Percentiles rank a stretch among this genome's conserved stretches.
phyloP scores from a whole-genome alignment of 768 basidiomycete genomes.

The Obba rivulosa region DNA sequence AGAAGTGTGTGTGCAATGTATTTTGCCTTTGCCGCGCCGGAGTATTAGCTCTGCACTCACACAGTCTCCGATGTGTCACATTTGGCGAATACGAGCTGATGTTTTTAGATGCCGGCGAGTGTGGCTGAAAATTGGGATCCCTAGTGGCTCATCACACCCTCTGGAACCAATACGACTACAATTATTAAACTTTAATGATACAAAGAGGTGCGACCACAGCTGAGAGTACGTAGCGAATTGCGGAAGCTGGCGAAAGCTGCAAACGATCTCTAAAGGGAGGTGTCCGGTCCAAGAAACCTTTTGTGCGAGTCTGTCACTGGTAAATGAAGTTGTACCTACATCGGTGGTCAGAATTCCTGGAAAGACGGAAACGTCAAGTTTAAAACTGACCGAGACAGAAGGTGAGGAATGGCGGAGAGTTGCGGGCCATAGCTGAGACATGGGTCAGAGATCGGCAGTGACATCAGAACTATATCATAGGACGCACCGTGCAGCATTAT shows the following conservation, averaged over 20 bases:
- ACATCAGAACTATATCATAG: neutral
- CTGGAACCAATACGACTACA: neutral
- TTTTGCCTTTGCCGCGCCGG: no score
- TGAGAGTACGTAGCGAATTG: neutral
- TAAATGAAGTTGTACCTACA: slow-evolving; percentile 69
- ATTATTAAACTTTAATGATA: slow-evolving; percentile 1
- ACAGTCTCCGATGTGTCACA: no score
- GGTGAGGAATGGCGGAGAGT: slow-evolving; percentile 88
- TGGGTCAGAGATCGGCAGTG: neutral
- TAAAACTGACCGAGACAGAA: slow-evolving; percentile 67
- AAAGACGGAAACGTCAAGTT: neutral
- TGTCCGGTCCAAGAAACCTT: neutral
- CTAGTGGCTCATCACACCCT: neutral
- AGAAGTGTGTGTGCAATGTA: no score
- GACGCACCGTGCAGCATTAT: slow-evolving; percentile 83
- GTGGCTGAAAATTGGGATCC: no score
- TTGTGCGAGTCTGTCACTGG: slow-evolving; percentile 35
- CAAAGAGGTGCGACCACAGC: neutral
- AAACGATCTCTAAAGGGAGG: neutral
- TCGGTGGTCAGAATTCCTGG: neutral
- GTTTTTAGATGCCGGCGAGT: no score
- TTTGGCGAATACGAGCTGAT: no score
- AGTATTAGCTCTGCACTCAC: no score
- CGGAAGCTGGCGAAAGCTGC: neutral
- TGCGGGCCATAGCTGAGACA: slow-evolving; percentile 77